Evolutionary conservation across 345 rosid species (phyloP).

Genomic region (Clarkia xantiana): DNA sequence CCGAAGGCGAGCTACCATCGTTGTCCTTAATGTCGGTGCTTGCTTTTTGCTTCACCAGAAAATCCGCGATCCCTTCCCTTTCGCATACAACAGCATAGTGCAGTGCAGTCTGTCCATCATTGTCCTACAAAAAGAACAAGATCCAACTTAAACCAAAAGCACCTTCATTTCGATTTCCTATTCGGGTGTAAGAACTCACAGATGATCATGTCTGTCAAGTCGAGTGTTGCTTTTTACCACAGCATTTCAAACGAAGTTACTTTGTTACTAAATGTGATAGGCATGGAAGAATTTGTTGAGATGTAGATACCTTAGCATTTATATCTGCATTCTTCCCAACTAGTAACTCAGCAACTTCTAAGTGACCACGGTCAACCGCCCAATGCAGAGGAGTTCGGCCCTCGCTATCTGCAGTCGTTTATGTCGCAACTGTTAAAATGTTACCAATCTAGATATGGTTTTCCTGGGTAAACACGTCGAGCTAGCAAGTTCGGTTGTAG

Average conservation of each 20-base stretch:
- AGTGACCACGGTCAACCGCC: constrained; percentile 91
- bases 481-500: too few species aligned
- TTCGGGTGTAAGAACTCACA: too few species aligned
- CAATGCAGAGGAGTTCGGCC: constrained; percentile 90
- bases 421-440: too few species aligned
- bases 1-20: constrained; percentile 49
- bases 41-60: constrained; percentile 72
- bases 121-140: constrained; percentile 33
- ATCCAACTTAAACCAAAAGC: too few species aligned
- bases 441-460: too few species aligned
- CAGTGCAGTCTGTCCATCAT: constrained; percentile 86
- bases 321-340: constrained; percentile 54
- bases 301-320: constrained; percentile 47
- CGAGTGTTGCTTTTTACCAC: too few species aligned
- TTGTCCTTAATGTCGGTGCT: constrained; percentile 40
- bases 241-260: too few species aligned
- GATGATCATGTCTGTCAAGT: too few species aligned
- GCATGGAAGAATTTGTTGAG: not conserved
- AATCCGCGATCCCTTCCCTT: constrained; percentile 61
- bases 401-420: constrained; percentile 58
- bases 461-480: too few species aligned
- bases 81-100: constrained; percentile 90
- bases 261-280: too few species aligned
- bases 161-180: too few species aligned
- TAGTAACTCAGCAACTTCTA: constrained; percentile 36